A percentile compares a stretch with the other conserved stretches of the same genome.
phyloP scores from a whole-genome alignment of 805 yeast species.

The Starmerella riodocensis region DNA sequence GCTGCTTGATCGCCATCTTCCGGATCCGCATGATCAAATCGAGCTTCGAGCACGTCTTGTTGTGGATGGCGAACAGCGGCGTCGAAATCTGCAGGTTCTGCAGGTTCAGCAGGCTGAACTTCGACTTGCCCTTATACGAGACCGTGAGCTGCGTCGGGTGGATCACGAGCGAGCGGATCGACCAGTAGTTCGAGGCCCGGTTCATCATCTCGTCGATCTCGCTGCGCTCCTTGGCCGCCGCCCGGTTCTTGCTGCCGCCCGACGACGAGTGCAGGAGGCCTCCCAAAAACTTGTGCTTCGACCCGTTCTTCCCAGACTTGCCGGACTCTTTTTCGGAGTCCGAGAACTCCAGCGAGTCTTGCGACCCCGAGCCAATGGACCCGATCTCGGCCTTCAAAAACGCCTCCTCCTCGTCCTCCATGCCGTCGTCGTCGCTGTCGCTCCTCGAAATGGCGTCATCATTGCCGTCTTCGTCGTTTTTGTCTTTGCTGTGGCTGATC shows the following conservation, averaged over 20 bases:
- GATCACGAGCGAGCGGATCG: conserved; percentile 46
- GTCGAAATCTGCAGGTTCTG: conserved; percentile 54
- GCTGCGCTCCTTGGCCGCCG: not conserved
- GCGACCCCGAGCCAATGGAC: too few species aligned
- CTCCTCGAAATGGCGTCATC: conserved; percentile 5
- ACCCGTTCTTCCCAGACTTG: not conserved
- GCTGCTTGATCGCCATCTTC: conserved; percentile 33
- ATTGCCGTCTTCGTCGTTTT: conserved; percentile 3
- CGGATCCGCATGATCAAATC: conserved; percentile 54
- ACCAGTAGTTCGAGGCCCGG: conserved; percentile 61
- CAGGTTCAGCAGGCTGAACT: conserved; percentile 58
- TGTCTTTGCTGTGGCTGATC: conserved; percentile 21
- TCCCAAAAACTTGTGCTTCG: not conserved
- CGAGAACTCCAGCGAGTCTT: not conserved
- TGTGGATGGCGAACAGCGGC: conserved; percentile 46
- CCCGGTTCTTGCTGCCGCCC: not conserved
- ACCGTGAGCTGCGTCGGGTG: conserved; percentile 44
- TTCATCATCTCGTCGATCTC: conserved; percentile 53
- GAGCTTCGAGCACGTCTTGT: conserved; percentile 57
- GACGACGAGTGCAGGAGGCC: not conserved
- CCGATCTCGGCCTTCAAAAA: not conserved
- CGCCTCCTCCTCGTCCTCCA: conserved; percentile 6
- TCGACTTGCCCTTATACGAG: conserved; percentile 50
- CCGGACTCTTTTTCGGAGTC: not conserved
- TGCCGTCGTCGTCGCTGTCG: conserved; percentile 13